Conservation (phyloP, 2,329 filamentous ascomycete species). For the Penicillium olsonii region DNA sequence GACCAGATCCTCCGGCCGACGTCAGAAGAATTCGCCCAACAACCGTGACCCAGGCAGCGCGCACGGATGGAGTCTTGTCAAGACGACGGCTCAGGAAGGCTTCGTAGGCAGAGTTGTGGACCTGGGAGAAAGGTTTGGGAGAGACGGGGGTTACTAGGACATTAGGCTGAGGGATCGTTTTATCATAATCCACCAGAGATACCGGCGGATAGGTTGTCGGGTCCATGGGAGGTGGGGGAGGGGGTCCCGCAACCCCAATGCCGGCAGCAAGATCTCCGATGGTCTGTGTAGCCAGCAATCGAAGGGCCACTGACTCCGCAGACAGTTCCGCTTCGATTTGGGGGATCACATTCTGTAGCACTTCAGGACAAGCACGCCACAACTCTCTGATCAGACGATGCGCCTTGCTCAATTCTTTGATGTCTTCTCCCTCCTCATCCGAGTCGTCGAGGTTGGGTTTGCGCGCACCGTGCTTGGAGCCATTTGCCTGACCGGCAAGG, state of each 20-base stretch:
- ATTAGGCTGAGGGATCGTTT: constrained; percentile 55
- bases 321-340: constrained; percentile 90
- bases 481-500: constrained; percentile 58
- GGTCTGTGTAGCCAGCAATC: constrained; percentile 86
- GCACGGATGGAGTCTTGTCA: constrained; percentile 80
- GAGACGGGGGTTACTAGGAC: constrained; percentile 81
- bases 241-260: constrained; percentile 86
- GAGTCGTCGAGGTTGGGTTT: constrained; percentile 59
- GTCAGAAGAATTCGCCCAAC: constrained; percentile 87
- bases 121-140: constrained; percentile 84
- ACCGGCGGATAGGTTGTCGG: constrained; percentile 79
- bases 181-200: constrained; percentile 46
- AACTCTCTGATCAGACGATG: constrained; percentile 87
- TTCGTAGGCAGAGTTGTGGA: constrained; percentile 75
- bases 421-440: constrained; percentile 75
- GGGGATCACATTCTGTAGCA: constrained; percentile 89
- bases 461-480: constrained; percentile 45
- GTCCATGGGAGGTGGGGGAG: constrained; percentile 70
- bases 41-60: constrained; percentile 81
- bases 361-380: constrained; percentile 86
- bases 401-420: constrained; percentile 85
- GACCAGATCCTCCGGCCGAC: constrained; percentile 82
- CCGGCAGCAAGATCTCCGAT: constrained; percentile 93
- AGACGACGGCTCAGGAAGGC: constrained; percentile 82
- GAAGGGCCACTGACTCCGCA: constrained; percentile 83